phyloP scores from a whole-genome alignment of 805 yeast species.

The Spencermartinsiella europaea region DNA sequence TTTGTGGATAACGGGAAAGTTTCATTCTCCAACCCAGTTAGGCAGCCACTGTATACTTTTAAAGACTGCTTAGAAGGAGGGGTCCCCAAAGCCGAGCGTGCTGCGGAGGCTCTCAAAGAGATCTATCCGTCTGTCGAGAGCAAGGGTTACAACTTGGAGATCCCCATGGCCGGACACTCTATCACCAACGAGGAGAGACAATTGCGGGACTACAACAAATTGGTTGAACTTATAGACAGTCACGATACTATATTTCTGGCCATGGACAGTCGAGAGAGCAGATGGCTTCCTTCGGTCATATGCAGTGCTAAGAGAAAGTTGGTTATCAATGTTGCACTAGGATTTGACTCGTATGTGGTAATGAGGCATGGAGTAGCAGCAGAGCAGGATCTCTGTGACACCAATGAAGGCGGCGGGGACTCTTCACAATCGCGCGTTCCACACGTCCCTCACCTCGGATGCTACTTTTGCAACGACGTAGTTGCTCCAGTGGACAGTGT shows the following conservation, averaged over 20 bases:
- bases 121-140: conserved; percentile 76
- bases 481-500: conserved; percentile 75
- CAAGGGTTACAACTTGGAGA: conserved; percentile 59
- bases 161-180: conserved; percentile 97
- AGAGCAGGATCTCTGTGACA: too few relatives aligned
- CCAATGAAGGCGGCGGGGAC: conserved; percentile 24
- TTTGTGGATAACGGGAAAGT: conserved; percentile 87
- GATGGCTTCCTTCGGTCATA: conserved; percentile 95
- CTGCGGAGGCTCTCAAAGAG: conserved; percentile 64
- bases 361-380: conserved; percentile 78
- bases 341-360: conserved; percentile 88
- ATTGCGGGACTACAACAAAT: conserved; percentile 44
- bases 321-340: conserved; percentile 89
- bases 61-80: conserved; percentile 79
- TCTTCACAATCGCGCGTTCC: not conserved
- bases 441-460: conserved; percentile 55
- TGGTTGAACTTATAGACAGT: conserved; percentile 48
- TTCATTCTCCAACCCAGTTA: conserved; percentile 89
- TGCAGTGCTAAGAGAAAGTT: conserved; percentile 61
- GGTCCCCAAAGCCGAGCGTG: conserved; percentile 66
- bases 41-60: conserved; percentile 83
- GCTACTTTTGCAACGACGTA: conserved; percentile 94
- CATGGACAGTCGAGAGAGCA: conserved; percentile 91
- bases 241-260: conserved; percentile 78
- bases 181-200: conserved; percentile 52